These are phyloP conservation scores for Periconia sp. DNA, from an alignment of 2,329 filamentous ascomycete genomes.

Conservation along the genomic window DNA sequence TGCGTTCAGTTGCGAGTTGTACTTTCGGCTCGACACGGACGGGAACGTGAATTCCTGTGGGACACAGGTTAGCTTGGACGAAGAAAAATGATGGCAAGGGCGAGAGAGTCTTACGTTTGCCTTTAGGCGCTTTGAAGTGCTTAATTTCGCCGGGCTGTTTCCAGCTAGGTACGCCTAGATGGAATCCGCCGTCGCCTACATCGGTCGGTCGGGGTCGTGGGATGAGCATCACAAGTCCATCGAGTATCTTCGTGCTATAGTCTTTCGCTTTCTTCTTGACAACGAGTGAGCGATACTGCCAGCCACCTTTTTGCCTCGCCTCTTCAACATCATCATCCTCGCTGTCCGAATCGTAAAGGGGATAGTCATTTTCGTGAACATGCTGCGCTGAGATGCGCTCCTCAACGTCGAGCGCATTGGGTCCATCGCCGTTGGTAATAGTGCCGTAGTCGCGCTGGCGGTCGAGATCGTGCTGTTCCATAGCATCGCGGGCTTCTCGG, in stretches of 20 bases:
- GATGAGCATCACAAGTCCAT: constrained; percentile 38
- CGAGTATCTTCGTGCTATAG: constrained; percentile 44
- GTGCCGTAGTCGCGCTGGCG: constrained; percentile 57
- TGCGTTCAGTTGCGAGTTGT: constrained; percentile 94
- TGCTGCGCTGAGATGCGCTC: constrained; percentile 75
- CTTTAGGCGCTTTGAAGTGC: constrained; percentile 73
- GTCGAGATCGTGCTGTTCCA: constrained; percentile 58
- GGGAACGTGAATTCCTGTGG: constrained; percentile 83
- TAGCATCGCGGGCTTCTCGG: constrained; percentile 57
- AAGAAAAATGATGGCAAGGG: background rate
- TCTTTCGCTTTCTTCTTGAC: constrained; percentile 56
- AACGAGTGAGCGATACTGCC: constrained; percentile 68
- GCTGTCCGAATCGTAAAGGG: constrained; percentile 89
- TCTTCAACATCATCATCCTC: constrained; percentile 82
- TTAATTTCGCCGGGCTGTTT: constrained; percentile 49
- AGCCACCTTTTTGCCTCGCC: constrained; percentile 76
- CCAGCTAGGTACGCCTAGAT: constrained; percentile 52
- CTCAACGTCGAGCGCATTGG: constrained; percentile 73
- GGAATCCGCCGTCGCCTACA: constrained; percentile 48
- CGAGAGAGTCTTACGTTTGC: constrained; percentile 61
- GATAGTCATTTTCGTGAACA: constrained; percentile 70
- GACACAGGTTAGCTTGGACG: constrained; percentile 14
- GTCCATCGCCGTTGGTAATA: constrained; percentile 41
- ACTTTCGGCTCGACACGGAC: constrained; percentile 97
- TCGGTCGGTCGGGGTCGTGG: constrained; percentile 50